phyloP scores from a whole-genome alignment of 1,284 basidiomycete species.

The Peniophora sp. region DNA sequence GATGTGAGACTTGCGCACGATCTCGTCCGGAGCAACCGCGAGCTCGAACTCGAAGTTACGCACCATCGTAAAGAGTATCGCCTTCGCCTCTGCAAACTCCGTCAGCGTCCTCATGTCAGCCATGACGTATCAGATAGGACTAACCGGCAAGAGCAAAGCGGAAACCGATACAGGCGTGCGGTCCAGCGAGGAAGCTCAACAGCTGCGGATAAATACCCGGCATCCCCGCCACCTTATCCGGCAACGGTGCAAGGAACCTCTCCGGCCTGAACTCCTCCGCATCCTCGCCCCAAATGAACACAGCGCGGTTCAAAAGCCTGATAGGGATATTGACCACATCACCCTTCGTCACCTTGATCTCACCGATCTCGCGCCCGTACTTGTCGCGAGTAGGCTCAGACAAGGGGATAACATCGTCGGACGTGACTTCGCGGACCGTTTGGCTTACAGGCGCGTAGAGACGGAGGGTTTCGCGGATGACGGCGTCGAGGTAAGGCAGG shows the following conservation, averaged over 20 bases:
- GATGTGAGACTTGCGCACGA: background rate
- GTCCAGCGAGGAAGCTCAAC: slow-evolving; percentile 22
- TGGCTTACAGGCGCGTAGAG: slow-evolving; percentile 53
- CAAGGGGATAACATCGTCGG: slow-evolving; percentile 55
- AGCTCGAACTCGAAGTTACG: slow-evolving; percentile 48
- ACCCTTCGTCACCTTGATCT: slow-evolving; percentile 8
- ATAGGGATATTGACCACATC: slow-evolving; percentile 9
- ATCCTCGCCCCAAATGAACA: slow-evolving; percentile 21
- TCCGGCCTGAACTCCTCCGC: slow-evolving; percentile 19
- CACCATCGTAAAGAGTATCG: slow-evolving; percentile 47
- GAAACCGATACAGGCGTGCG: slow-evolving; percentile 29
- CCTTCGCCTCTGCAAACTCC: slow-evolving; percentile 31
- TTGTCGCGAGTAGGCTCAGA: slow-evolving; percentile 18
- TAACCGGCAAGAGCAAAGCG: slow-evolving; percentile 35
- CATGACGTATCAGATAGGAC: background rate
- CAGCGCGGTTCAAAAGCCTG: slow-evolving; percentile 7
- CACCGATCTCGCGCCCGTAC: slow-evolving; percentile 8
- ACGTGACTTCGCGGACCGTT: slow-evolving; percentile 40
- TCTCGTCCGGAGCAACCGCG: slow-evolving; percentile 27
- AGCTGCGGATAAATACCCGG: slow-evolving; percentile 24
- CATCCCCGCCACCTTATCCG: slow-evolving; percentile 13
- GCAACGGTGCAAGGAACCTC: background rate
- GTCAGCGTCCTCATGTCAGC: background rate
- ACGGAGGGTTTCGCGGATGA: slow-evolving; percentile 66
- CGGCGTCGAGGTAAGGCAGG: slow-evolving; percentile 56